These are phyloP conservation scores for Epichloe bromicola DNA, from an alignment of 2,329 filamentous ascomycete genomes.

Conservation along the genomic window DNA sequence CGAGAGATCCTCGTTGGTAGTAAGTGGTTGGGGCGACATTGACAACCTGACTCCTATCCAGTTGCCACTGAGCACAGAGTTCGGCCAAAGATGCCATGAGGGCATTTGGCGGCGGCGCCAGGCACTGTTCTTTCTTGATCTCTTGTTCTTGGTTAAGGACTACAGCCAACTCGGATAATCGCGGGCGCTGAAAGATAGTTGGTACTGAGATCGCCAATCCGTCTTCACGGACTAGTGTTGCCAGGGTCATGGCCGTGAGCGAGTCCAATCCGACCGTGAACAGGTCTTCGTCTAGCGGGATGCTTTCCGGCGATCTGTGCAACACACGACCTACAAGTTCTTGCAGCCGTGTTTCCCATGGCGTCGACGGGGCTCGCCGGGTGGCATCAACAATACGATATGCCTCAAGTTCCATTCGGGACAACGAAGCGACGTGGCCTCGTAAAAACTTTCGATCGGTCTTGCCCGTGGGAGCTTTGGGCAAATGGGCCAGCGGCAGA, in stretches of 20 bases:
- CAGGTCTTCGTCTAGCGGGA: background rate
- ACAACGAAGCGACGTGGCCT: background rate
- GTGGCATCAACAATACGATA: background rate
- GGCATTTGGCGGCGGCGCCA: background rate
- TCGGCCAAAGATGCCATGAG: background rate
- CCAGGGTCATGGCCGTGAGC: background rate
- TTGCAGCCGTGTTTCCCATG: background rate
- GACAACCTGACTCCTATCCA: background rate
- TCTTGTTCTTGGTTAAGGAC: background rate
- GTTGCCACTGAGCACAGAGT: background rate
- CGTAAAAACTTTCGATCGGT: background rate
- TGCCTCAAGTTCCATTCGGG: background rate
- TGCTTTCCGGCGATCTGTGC: background rate
- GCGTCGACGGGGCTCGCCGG: background rate
- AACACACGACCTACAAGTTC: background rate
- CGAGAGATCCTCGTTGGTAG: background rate
- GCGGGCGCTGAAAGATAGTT: background rate
- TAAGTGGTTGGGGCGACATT: background rate
- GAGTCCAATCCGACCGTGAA: background rate
- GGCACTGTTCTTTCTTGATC: background rate
- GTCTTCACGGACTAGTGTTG: background rate
- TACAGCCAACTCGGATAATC: background rate
- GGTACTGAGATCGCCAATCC: background rate
- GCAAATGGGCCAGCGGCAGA: background rate
- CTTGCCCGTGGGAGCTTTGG: background rate